Conservation (phyloP, 2,329 filamentous ascomycete species). For the Fusarium sambucinum region DNA sequence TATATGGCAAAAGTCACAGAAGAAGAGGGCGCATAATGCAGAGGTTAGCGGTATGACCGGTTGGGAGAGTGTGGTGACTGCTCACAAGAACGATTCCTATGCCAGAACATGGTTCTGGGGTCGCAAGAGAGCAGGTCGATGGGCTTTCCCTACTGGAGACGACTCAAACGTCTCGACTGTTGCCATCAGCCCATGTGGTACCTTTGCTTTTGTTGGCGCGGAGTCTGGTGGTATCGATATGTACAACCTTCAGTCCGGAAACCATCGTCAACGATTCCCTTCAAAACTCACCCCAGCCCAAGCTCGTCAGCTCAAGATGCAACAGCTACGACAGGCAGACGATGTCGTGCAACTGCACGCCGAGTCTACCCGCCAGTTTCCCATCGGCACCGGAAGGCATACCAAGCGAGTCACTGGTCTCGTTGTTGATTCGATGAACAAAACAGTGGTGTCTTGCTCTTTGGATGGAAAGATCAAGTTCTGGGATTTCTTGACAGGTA, state of each 20-base stretch:
- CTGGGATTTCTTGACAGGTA: constrained; percentile 92
- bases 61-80: constrained; percentile 97
- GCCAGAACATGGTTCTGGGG: constrained; percentile 99
- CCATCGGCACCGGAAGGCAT: constrained; percentile 76
- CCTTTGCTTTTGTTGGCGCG: constrained; percentile 91
- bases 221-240: constrained; percentile 86
- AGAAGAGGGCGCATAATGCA: constrained; percentile 73
- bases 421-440: constrained; percentile 89
- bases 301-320: constrained; percentile 78
- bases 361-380: constrained; percentile 58
- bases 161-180: constrained; percentile 86
- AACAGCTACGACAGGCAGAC: constrained; percentile 70
- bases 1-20: constrained; percentile 84
- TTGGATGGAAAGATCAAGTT: constrained; percentile 96
- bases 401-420: constrained; percentile 86
- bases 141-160: constrained; percentile 91
- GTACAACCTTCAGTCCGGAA: constrained; percentile 96
- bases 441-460: constrained; percentile 84
- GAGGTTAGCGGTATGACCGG: constrained; percentile 83
- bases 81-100: constrained; percentile 84
- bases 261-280: constrained; percentile 89
- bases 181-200: constrained; percentile 90
- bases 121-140: constrained; percentile 89
- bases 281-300: constrained; percentile 81
- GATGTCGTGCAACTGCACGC: constrained; percentile 68